Conservation (phyloP, 257 asterid species). For the Nyctanthes arbortristis region DNA sequence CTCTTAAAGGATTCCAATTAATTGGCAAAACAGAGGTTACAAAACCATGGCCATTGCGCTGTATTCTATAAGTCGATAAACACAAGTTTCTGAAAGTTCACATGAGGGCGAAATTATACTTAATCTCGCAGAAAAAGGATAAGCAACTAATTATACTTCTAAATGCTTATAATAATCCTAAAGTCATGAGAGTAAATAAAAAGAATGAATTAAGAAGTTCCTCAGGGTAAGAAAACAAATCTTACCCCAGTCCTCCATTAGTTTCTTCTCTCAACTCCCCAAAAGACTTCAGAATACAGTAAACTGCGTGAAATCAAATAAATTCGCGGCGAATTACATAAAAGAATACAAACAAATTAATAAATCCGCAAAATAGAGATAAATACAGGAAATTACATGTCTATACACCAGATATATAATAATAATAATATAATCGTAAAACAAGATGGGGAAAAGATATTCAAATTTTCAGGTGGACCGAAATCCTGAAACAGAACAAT, state of each 20-base stretch:
- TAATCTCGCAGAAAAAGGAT: background rate
- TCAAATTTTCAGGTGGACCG: background rate
- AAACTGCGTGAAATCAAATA: conserved; percentile 22
- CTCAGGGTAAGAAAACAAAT: background rate
- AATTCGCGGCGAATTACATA: background rate
- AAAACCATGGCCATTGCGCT: too few relatives aligned
- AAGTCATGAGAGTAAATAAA: background rate
- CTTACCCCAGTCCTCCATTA: conserved; percentile 94
- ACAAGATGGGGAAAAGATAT: too few relatives aligned
- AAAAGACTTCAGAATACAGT: conserved; percentile 17
- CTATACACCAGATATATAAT: background rate
- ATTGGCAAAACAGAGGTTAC: too few relatives aligned
- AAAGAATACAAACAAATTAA: background rate
- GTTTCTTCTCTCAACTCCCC: conserved; percentile 25
- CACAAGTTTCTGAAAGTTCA: too few relatives aligned
- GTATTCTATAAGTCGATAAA: too few relatives aligned
- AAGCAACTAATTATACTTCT: background rate
- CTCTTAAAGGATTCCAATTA: too few relatives aligned
- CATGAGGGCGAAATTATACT: too few relatives aligned
- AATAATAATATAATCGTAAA: background rate
- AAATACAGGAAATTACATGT: background rate
- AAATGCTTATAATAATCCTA: background rate
- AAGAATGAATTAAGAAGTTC: background rate
- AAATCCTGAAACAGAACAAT: too few relatives aligned
- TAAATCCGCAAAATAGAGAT: background rate